Evolutionary conservation across 176 grass and related monocot genomes (phyloP).

Genomic region (Luzula sylvatica): DNA sequence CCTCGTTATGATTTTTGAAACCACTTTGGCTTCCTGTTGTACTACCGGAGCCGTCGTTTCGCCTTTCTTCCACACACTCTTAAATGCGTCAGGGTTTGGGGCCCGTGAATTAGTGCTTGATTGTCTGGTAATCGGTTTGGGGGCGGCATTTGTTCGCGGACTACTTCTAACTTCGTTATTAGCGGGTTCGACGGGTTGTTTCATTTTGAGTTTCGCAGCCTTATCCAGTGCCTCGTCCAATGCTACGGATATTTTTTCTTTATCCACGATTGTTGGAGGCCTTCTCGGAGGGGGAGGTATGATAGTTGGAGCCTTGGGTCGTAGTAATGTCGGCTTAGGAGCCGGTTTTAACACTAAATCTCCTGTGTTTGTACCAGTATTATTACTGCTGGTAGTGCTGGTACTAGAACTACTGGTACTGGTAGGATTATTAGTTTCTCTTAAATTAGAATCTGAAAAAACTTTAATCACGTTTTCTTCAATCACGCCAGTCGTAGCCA

Average conservation of each 20-base stretch:
- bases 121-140: constrained; percentile 17
- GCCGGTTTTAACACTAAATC: constrained; percentile 66
- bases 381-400: constrained; percentile 13
- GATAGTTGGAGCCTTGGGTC: constrained; percentile 32
- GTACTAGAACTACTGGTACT: constrained; percentile 28
- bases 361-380: constrained; percentile 5
- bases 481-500: constrained; percentile 72
- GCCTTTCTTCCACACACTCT: constrained; percentile 92
- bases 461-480: constrained; percentile 64
- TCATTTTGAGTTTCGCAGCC: constrained; percentile 73
- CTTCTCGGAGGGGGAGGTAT: constrained; percentile 29
- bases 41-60: constrained; percentile 51
- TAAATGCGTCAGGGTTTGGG: constrained; percentile 54
- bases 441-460: constrained; percentile 38
- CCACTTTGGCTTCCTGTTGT: constrained; percentile 53
- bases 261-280: constrained; percentile 27
- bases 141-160: constrained; percentile 31
- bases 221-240: constrained; percentile 78
- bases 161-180: constrained; percentile 11
- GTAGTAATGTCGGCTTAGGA: constrained; percentile 36
- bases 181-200: constrained; percentile 16
- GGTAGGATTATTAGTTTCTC: constrained; percentile 36
- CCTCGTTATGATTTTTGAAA: constrained; percentile 31
- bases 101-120: constrained; percentile 21
- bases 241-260: constrained; percentile 58